Percentiles rank a stretch among this genome's conserved stretches.
phyloP scores from a whole-genome alignment of 2,329 filamentous ascomycete species.

The Aspergillus flavus region DNA sequence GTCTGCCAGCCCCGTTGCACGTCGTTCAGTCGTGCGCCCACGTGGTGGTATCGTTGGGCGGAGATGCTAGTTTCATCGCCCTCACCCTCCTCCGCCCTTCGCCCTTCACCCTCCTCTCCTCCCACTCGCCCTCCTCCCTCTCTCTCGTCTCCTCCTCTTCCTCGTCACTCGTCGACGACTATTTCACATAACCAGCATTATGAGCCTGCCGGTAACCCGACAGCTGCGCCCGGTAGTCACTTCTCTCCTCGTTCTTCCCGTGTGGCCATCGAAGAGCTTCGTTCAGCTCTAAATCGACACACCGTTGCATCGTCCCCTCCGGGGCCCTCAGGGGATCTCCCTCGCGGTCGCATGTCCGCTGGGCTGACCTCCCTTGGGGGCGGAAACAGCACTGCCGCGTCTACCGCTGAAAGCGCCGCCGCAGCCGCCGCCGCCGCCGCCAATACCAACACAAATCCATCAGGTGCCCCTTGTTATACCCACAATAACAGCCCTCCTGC shows the following conservation, averaged over 20 bases:
- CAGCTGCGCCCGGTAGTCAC: conserved; percentile 23
- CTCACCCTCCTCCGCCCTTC: conserved; percentile 44
- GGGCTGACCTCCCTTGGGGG: conserved; percentile 37
- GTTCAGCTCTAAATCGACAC: conserved; percentile 41
- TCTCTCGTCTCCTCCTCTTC: conserved; percentile 19
- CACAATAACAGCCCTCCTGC: conserved; percentile 9
- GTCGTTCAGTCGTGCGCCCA: conserved; percentile 41
- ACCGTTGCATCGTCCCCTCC: conserved; percentile 39
- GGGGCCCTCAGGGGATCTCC: conserved; percentile 37
- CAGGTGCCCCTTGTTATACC: conserved; percentile 10
- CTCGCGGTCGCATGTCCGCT: conserved; percentile 38
- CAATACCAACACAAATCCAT: conserved; percentile 9
- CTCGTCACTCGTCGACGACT: conserved; percentile 13
- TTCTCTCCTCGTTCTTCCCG: conserved; percentile 39
- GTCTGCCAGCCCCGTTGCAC: conserved; percentile 27
- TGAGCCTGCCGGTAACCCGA: conserved; percentile 32
- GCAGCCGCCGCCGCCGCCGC: conserved; percentile 17
- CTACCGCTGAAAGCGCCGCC: conserved; percentile 20
- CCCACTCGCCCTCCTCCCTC: conserved; percentile 23
- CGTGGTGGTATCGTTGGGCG: conserved; percentile 38
- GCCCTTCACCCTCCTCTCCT: conserved; percentile 32
- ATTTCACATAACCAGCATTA: conserved; percentile 29
- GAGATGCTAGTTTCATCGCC: conserved; percentile 47
- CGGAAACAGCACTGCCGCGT: conserved; percentile 27
- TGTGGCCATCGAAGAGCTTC: conserved; percentile 44